phyloP scores from a whole-genome alignment of 371 early-diverging fungal genomes.

The Mortierella sp. region DNA sequence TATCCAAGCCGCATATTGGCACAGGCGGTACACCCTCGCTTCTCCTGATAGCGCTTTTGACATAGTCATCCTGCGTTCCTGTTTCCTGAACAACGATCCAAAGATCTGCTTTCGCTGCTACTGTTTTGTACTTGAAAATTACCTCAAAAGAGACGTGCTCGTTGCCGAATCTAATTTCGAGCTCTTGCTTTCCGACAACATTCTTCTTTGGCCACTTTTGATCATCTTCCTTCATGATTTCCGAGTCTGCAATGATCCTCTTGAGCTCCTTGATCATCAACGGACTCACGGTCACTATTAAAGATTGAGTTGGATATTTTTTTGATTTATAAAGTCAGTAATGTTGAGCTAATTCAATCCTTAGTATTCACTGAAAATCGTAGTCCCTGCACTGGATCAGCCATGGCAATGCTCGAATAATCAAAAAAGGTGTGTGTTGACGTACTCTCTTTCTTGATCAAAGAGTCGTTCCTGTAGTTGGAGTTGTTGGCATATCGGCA shows the following conservation, averaged over 20 bases:
- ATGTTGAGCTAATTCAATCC: neutral
- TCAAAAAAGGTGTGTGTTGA: neutral
- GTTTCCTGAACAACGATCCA: too few species aligned
- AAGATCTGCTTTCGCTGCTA: too few species aligned
- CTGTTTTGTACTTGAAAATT: slow-evolving; percentile 17
- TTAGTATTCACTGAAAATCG: neutral
- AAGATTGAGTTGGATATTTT: neutral
- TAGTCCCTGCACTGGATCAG: neutral
- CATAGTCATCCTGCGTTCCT: neutral
- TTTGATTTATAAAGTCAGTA: neutral
- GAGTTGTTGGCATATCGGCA: slow-evolving; percentile 98
- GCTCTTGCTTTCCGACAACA: slow-evolving; percentile 92
- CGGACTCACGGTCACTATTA: slow-evolving; percentile 81
- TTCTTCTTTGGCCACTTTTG: slow-evolving; percentile 93
- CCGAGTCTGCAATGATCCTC: slow-evolving; percentile 90
- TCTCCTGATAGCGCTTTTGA: neutral
- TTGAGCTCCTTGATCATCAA: slow-evolving; percentile 88
- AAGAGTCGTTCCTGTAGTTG: slow-evolving; percentile 96
- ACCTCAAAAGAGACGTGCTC: slow-evolving; percentile 96
- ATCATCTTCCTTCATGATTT: slow-evolving; percentile 95
- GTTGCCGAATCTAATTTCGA: slow-evolving; percentile 92
- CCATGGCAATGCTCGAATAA: neutral
- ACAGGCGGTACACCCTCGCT: too few species aligned
- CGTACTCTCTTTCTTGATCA: slow-evolving; percentile 94
- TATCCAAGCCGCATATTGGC: neutral